phyloP scores from a whole-genome alignment of 345 rosid genomes.

The Kernera saxatilis region DNA sequence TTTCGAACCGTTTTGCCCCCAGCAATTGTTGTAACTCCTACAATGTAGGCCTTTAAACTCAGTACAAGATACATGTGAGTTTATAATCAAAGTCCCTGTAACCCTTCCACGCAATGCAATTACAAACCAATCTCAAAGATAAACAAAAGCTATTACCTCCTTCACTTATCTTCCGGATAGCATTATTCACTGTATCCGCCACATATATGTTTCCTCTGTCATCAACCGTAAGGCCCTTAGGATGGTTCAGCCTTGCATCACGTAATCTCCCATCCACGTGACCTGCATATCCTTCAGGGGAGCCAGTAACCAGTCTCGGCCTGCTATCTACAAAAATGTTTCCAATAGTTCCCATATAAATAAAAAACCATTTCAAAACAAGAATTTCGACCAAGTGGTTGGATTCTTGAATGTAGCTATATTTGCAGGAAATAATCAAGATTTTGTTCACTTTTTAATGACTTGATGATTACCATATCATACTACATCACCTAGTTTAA shows the following conservation, averaged over 20 bases:
- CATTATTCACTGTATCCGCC: constrained; percentile 89
- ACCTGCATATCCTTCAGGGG: constrained; percentile 79
- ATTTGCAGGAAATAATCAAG: background rate
- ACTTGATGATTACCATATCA: background rate
- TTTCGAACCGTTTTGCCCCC: constrained; percentile 80
- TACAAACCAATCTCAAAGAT: background rate
- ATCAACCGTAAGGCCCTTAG: constrained; percentile 87
- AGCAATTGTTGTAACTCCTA: constrained; percentile 97
- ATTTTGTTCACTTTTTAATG: background rate
- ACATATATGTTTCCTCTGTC: constrained; percentile 91
- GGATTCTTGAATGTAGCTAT: background rate
- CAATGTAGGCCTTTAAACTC: constrained; percentile 12
- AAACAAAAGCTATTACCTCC: constrained; percentile 44
- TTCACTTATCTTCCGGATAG: constrained; percentile 92
- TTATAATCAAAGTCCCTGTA: background rate
- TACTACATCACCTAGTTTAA: background rate
- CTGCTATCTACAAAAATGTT: constrained; percentile 39
- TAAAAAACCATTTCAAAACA: background rate
- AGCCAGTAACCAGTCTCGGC: constrained; percentile 86
- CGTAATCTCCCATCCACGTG: constrained; percentile 86
- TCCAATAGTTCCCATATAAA: background rate
- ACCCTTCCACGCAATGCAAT: background rate
- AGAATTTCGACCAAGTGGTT: background rate
- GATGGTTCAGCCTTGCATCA: constrained; percentile 96
- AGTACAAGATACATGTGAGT: background rate